These are phyloP conservation scores for Trichoderma koningii DNA, from an alignment of 2,329 filamentous ascomycete species.

Conservation along the genomic window DNA sequence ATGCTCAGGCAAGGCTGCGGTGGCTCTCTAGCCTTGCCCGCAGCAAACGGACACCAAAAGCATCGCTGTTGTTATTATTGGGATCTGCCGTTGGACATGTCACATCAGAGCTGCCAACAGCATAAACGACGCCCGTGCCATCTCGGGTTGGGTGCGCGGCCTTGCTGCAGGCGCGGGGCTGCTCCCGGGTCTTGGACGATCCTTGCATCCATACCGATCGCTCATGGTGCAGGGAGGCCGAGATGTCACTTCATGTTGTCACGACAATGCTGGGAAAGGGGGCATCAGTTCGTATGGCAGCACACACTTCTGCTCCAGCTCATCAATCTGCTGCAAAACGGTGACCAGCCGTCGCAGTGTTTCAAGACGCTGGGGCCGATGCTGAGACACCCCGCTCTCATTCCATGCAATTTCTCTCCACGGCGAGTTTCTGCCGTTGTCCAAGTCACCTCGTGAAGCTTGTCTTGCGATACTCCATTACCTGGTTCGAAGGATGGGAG, in stretches of 20 bases:
- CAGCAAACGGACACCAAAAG: not conserved
- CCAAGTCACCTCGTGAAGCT: not conserved
- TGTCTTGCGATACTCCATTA: not conserved
- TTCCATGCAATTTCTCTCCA: conserved; percentile 25
- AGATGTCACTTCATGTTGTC: not conserved
- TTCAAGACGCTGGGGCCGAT: conserved; percentile 25
- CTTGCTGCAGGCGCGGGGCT: conserved; percentile 15
- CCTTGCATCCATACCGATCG: conserved; percentile 19
- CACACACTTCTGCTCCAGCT: not conserved
- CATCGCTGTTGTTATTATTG: not conserved
- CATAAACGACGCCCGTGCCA: not conserved
- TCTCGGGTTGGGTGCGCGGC: not conserved
- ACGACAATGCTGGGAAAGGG: not conserved
- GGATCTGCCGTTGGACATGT: conserved; percentile 8
- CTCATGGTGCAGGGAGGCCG: not conserved
- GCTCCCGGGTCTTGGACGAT: not conserved
- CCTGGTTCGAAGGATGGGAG: not conserved
- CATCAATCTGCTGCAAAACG: conserved; percentile 23
- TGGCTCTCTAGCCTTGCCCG: not conserved
- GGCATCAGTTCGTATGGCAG: not conserved
- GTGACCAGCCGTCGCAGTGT: conserved; percentile 15
- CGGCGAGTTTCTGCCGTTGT: not conserved
- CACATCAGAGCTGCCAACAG: not conserved
- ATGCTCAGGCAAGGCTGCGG: not conserved
- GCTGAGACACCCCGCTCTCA: conserved; percentile 21